phyloP scores from a whole-genome alignment of 2,329 filamentous ascomycete genomes.

The Claviceps sp. region DNA sequence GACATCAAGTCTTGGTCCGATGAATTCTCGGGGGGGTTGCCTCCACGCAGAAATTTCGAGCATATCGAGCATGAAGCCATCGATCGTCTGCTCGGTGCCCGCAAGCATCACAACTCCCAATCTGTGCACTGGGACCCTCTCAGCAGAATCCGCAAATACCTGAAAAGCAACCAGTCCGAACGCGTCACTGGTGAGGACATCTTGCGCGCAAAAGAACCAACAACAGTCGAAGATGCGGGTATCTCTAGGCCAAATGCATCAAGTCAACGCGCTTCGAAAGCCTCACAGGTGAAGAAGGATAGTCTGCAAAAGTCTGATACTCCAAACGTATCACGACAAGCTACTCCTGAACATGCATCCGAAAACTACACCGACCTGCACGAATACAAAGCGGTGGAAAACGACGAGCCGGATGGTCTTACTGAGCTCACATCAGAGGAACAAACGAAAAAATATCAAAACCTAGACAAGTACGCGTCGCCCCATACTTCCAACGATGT shows the following conservation, averaged over 20 bases:
- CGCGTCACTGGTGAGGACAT: constrained; percentile 11
- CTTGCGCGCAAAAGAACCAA: constrained; percentile 11
- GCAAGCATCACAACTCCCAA: constrained; percentile 7
- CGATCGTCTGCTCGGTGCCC: constrained; percentile 27
- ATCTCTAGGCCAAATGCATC: constrained; percentile 24
- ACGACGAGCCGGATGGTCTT: constrained; percentile 19
- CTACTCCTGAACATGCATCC: constrained; percentile 19
- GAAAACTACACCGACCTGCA: constrained; percentile 28
- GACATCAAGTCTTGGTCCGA: constrained; percentile 22
- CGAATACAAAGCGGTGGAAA: constrained; percentile 21
- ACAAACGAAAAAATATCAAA: constrained; percentile 18
- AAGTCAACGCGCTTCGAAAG: constrained; percentile 28
- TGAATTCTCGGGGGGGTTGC: constrained; percentile 23
- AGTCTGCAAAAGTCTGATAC: constrained; percentile 16
- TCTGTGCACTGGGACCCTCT: constrained; percentile 12
- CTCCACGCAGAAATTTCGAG: constrained; percentile 28
- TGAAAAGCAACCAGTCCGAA: constrained; percentile 12
- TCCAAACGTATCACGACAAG: constrained; percentile 13
- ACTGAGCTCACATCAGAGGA: constrained; percentile 16
- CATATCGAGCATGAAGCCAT: constrained; percentile 31
- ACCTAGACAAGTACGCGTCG: constrained; percentile 22
- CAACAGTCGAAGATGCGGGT: constrained; percentile 6
- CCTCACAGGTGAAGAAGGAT: constrained; percentile 20
- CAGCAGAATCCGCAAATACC: constrained; percentile 21
- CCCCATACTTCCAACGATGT: constrained; percentile 17